phyloP scores from a whole-genome alignment of 2,329 filamentous ascomycete genomes.

The Sclerotinia nivalis region DNA sequence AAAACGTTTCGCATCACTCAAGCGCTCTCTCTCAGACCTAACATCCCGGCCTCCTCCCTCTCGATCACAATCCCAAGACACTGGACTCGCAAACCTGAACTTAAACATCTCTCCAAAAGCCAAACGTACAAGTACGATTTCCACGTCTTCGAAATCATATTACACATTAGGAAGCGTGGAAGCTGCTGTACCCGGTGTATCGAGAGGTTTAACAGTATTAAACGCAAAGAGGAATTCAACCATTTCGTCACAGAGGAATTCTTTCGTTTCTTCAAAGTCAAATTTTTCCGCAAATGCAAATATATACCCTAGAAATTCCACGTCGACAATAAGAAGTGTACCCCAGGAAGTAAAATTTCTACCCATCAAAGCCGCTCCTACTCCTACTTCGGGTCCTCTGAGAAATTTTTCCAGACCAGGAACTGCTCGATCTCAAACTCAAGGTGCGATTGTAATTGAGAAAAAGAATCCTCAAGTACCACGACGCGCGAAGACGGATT shows the following conservation, averaged over 20 bases:
- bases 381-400: too few relatives aligned
- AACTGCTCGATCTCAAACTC: not conserved
- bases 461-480: not conserved
- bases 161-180: conserved; percentile 2
- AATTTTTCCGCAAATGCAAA: not conserved
- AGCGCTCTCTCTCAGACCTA: conserved; percentile 8
- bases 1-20: conserved; percentile 6
- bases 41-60: not conserved
- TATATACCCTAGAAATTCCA: not conserved
- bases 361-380: not conserved
- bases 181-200: not conserved
- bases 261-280: not conserved
- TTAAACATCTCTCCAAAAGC: not conserved
- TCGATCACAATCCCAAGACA: not conserved
- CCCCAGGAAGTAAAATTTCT: not conserved
- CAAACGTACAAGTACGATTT: not conserved
- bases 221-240: not conserved
- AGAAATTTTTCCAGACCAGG: not conserved
- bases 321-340: not conserved
- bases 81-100: not conserved
- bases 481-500: not conserved
- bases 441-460: not conserved
- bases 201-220: not conserved
- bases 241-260: not conserved
- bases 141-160: not conserved